Evolutionary conservation across 1,139 yeast species (phyloP), one percentile per base, ranked within the genome.

Genomic region (Fermentozyma sake): DNA sequence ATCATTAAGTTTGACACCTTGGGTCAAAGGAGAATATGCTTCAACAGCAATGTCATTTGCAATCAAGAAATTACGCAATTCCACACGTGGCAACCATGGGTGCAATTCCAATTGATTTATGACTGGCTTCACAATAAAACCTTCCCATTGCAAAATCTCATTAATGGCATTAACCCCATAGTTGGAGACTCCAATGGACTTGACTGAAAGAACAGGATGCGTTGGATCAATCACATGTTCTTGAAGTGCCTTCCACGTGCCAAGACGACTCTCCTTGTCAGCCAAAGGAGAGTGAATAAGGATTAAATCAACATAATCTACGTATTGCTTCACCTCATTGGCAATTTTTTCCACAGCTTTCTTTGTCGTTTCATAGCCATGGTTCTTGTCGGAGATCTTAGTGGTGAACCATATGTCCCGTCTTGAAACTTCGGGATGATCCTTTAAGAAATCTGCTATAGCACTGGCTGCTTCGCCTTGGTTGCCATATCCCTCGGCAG

Each of bases 11-110:
- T 73, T 70, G 29, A 53, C 48, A 5, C 86, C 82, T 33, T 74
- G 78, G 2, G 84, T 77, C 45, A 80, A 61, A 9, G 94, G 82
- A 4, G 84, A 73, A 52, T 72, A 83, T 1, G 91, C 87, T 49
- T 80, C 82, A 6, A 76, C 68, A 5, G 65, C 52, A 18, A 81
- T 65, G 14, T 55, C 61, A 18, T 68, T 43, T 20, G 55, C 35
- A 18, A 56, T 46, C 38, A 61, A 54, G 41, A 48, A 64, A 26
- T 61, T 53, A 20, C 68, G 52, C 41, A 66, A 58, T 31, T 59
- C 51, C 24, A 55, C 33, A 28, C 55, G 58, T 2, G 71, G 70
- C 34, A 58, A 51, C 67, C 69, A 66, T 21, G 72, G 72, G 43
- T 66, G 71, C 43, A 63, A 61, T 41, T 66, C 72, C 41, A 66